Percentiles rank a stretch among this genome's conserved stretches.
These are phyloP conservation scores for Mortierella antarctica DNA, from an alignment of 192 early-diverging fungal species.

Conservation along the genomic window DNA sequence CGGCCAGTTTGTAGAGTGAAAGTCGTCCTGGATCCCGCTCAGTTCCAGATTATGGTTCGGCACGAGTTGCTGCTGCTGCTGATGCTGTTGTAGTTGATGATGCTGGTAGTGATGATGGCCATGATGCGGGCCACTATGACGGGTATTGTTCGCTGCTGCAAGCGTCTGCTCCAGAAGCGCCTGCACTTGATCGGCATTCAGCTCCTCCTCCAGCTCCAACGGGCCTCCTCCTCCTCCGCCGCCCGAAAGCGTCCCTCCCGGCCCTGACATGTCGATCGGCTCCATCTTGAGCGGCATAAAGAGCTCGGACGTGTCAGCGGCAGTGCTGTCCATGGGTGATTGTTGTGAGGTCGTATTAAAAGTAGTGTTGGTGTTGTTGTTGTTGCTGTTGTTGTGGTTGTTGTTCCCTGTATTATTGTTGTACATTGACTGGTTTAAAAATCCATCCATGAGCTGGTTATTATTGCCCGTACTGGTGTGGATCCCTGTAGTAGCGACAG, in stretches of 20 bases:
- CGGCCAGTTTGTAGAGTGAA: conserved; percentile 26
- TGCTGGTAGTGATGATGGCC: conserved; percentile 17
- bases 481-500: not conserved
- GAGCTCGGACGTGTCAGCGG: conserved; percentile 11
- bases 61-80: conserved; percentile 15
- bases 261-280: conserved; percentile 10
- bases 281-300: conserved; percentile 43
- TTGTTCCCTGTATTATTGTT: conserved; percentile 6
- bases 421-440: conserved; percentile 17
- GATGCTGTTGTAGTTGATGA: conserved; percentile 29
- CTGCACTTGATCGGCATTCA: conserved; percentile 48
- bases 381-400: conserved; percentile 16
- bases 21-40: conserved; percentile 34
- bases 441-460: conserved; percentile 15
- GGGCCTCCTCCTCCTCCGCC: not conserved
- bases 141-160: conserved; percentile 21
- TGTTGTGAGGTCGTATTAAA: not conserved
- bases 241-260: not conserved
- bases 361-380: not conserved
- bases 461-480: conserved; percentile 13
- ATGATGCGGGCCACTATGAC: not conserved
- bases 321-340: not conserved
- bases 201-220: conserved; percentile 25
- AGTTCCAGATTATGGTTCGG: conserved; percentile 24
- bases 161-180: conserved; percentile 46